A percentile compares a stretch with the other conserved stretches of the same genome.
These are phyloP conservation scores for Ophiostoma angusticollis DNA, from an alignment of 2,329 filamentous ascomycete species.

Conservation along the genomic window DNA sequence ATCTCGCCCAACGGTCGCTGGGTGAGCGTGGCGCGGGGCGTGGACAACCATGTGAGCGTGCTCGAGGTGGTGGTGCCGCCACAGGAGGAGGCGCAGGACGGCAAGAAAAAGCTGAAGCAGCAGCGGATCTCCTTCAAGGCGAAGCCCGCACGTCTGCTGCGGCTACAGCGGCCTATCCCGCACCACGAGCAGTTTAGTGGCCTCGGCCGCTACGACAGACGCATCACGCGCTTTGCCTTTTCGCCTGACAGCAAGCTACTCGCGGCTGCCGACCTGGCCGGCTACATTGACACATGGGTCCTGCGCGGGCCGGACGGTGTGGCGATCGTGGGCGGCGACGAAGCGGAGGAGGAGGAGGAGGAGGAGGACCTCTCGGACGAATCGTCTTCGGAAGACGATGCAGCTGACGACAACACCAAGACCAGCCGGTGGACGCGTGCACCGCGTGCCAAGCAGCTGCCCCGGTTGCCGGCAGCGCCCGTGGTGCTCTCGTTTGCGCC, in stretches of 20 bases:
- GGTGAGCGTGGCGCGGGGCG: constrained; percentile 38
- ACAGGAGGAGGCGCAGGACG: constrained; percentile 14
- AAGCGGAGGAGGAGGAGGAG: constrained; percentile 22
- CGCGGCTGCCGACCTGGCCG: constrained; percentile 67
- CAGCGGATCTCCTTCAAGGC: constrained; percentile 19
- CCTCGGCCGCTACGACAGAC: constrained; percentile 63
- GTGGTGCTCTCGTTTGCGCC: constrained; percentile 56
- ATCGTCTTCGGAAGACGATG: constrained; percentile 31
- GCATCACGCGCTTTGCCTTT: constrained; percentile 62
- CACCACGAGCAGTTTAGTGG: constrained; percentile 49
- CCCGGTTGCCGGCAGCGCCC: constrained; percentile 52
- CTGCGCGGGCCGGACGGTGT: constrained; percentile 44
- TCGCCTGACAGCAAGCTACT: constrained; percentile 69
- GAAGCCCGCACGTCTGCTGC: constrained; percentile 37
- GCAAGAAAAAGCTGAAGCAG: neutral
- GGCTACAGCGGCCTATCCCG: constrained; percentile 31
- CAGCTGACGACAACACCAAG: neutral
- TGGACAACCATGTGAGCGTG: constrained; percentile 24
- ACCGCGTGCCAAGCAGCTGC: constrained; percentile 54
- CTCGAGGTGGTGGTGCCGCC: constrained; percentile 31
- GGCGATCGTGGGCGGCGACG: constrained; percentile 11
- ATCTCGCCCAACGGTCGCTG: constrained; percentile 60
- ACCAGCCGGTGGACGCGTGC: constrained; percentile 56
- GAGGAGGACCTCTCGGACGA: constrained; percentile 15
- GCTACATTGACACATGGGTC: constrained; percentile 79